Percentiles rank a stretch among this genome's conserved stretches.
These are phyloP conservation scores for Penicillium arizonense DNA, from an alignment of 495 filamentous ascomycete genomes.

Conservation along the genomic window DNA sequence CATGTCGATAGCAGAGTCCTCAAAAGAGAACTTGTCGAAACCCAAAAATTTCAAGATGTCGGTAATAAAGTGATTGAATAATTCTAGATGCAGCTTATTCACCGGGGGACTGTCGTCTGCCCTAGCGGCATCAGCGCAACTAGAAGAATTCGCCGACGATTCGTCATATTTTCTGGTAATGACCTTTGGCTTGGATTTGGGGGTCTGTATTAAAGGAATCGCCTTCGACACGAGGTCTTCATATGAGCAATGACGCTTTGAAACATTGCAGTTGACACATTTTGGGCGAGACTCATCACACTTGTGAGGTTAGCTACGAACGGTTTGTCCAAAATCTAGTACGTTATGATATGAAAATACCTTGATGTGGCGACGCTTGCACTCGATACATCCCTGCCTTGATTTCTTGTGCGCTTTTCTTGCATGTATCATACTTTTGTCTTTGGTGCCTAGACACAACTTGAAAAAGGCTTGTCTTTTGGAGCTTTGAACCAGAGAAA, in stretches of 20 bases:
- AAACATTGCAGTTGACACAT: neutral
- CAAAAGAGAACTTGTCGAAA: neutral
- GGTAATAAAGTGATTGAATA: neutral
- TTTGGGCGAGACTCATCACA: neutral
- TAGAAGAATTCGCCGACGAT: neutral
- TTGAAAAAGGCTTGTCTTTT: no score
- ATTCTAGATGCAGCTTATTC: neutral
- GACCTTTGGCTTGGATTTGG: neutral
- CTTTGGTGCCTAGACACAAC: no score
- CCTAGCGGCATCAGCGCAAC: neutral
- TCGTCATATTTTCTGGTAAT: neutral
- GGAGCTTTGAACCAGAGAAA: neutral
- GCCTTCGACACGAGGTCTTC: neutral
- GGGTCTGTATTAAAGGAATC: neutral
- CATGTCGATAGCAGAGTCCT: neutral
- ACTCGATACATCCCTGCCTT: neutral
- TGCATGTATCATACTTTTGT: neutral
- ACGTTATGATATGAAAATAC: neutral
- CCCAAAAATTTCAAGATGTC: neutral
- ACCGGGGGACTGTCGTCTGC: neutral
- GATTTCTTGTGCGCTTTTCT: neutral
- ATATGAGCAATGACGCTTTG: neutral
- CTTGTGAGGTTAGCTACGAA: neutral
- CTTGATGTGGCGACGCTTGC: neutral
- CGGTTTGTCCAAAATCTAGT: neutral